These are phyloP conservation scores for Linnemannia elongata DNA, from an alignment of 192 early-diverging fungal genomes.

Conservation along the genomic window DNA sequence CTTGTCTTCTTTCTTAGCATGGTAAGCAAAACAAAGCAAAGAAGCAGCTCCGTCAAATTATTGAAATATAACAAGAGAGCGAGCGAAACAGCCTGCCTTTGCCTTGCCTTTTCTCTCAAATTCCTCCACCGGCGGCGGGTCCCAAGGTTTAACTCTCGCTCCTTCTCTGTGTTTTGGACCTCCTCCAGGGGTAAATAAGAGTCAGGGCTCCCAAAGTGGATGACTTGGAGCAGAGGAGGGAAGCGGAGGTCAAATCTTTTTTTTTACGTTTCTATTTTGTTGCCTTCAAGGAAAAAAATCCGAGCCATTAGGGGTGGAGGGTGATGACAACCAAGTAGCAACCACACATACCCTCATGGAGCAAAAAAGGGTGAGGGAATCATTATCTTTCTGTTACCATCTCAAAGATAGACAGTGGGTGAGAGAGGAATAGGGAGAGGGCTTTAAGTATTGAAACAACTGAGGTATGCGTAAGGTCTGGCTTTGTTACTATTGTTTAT, in stretches of 20 bases:
- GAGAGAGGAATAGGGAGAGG: too few relatives aligned
- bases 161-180: not conserved
- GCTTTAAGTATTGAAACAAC: too few relatives aligned
- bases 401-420: too few relatives aligned
- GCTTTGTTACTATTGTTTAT: too few relatives aligned
- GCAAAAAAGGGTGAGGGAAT: too few relatives aligned
- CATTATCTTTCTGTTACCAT: too few relatives aligned
- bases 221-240: not conserved
- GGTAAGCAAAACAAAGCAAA: not conserved
- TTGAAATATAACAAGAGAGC: not conserved
- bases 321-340: too few relatives aligned
- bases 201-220: constrained; percentile 1
- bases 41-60: constrained; percentile 2
- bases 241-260: not conserved
- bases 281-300: not conserved
- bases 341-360: too few relatives aligned
- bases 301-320: not conserved
- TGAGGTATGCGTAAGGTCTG: too few relatives aligned
- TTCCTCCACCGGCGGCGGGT: not conserved
- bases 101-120: not conserved
- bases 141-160: not conserved
- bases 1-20: not conserved
- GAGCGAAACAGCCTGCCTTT: constrained; percentile 4
- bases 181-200: not conserved
- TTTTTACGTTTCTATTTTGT: not conserved